These are phyloP conservation scores for Tolypocladium tropicale DNA, from an alignment of 2,329 filamentous ascomycete genomes.

Conservation along the genomic window DNA sequence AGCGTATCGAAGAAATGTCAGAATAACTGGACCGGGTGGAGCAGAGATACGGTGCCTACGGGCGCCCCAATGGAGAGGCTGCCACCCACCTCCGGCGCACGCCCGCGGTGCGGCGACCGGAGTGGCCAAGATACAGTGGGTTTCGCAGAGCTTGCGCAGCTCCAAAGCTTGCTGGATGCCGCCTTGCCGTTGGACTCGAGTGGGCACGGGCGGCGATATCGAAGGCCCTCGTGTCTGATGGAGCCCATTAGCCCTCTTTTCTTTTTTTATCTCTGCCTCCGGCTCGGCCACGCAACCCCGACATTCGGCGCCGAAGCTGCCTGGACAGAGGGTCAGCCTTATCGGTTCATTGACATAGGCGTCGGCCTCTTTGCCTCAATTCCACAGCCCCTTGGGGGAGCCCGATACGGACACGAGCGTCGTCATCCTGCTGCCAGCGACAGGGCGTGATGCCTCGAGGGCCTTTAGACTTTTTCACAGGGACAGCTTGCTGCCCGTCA, in stretches of 20 bases:
- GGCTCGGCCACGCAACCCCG: not conserved
- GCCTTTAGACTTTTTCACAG: not conserved
- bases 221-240: not conserved
- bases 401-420: not conserved
- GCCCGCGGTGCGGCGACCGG: not conserved
- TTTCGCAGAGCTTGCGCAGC: not conserved
- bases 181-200: not conserved
- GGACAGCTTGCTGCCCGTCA: not conserved
- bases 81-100: not conserved
- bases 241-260: not conserved
- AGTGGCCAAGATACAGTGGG: not conserved
- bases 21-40: not conserved
- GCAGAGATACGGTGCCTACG: not conserved
- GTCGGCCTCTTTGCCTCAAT: not conserved
- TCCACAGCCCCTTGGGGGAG: not conserved
- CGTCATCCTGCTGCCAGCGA: not conserved
- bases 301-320: not conserved
- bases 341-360: not conserved
- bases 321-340: not conserved
- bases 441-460: not conserved
- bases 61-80: not conserved
- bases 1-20: not conserved
- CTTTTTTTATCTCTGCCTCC: not conserved
- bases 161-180: not conserved
- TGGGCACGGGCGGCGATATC: not conserved